These are phyloP conservation scores for Echeveria elegans DNA, from an alignment of 164 flowering plant species.

Conservation along the genomic window DNA sequence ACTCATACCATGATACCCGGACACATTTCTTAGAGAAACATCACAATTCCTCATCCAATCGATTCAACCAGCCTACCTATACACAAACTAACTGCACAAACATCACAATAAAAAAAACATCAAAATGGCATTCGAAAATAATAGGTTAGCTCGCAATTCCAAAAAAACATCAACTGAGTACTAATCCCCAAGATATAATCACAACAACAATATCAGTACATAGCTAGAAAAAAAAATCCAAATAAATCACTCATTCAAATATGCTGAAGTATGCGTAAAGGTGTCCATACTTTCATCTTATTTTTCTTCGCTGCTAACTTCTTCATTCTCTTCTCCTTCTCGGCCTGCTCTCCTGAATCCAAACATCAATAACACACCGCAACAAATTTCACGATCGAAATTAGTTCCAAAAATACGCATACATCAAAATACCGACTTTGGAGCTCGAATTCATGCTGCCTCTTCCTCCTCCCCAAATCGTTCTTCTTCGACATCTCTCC, in stretches of 20 bases:
- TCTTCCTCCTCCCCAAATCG: slow-evolving; percentile 51
- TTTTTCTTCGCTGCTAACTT: slow-evolving; percentile 77
- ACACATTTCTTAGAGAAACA: too few relatives aligned
- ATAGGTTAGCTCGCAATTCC: too few relatives aligned
- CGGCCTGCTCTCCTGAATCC: slow-evolving; percentile 61
- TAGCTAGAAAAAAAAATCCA: too few relatives aligned
- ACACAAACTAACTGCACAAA: too few relatives aligned
- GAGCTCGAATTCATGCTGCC: slow-evolving; percentile 71
- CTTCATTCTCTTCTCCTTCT: slow-evolving; percentile 50
- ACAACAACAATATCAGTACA: neutral
- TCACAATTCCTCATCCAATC: too few relatives aligned
- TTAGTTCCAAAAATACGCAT: neutral
- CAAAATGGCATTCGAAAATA: too few relatives aligned
- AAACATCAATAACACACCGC: neutral
- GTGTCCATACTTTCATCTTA: slow-evolving; percentile 76
- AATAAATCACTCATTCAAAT: too few relatives aligned
- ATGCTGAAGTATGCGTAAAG: neutral
- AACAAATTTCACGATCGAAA: neutral
- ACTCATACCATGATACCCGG: too few relatives aligned
- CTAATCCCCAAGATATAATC: too few relatives aligned
- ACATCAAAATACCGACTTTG: slow-evolving; percentile 8
- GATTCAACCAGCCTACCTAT: too few relatives aligned
- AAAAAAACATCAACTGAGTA: too few relatives aligned
- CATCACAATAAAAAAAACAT: too few relatives aligned
- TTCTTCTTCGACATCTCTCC: slow-evolving; percentile 90